A percentile compares a stretch with the other conserved stretches of the same genome.
Conservation (phyloP, 176 grass and related monocot species). For the Juncus effusus region DNA sequence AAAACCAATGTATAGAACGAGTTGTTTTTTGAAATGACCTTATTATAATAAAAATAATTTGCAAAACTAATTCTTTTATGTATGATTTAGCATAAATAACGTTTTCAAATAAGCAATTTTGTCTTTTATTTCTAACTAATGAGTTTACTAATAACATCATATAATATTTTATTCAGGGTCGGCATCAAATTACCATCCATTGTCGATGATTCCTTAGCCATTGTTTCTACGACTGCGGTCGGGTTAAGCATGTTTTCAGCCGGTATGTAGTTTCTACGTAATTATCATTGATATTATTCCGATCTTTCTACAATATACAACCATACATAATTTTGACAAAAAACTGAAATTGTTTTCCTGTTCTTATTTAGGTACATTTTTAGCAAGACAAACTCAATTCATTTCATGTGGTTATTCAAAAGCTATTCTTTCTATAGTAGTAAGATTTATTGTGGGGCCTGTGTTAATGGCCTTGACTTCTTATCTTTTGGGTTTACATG, state of each 20-base stretch:
- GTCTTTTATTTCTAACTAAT: neutral
- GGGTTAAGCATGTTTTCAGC: conserved; percentile 89
- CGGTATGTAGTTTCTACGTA: conserved; percentile 30
- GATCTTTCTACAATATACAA: neutral
- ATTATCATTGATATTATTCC: neutral
- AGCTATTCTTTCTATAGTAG: conserved; percentile 47
- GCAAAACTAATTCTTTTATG: no score
- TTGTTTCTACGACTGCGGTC: conserved; percentile 53
- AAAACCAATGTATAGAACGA: no score
- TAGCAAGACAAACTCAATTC: conserved; percentile 52
- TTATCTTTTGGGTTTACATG: conserved; percentile 54
- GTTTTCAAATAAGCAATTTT: no score
- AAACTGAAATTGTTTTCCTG: neutral
- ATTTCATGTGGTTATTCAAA: conserved; percentile 70
- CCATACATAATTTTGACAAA: neutral
- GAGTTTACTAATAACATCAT: neutral
- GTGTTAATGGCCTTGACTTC: conserved; percentile 53
- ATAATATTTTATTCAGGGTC: conserved; percentile 27
- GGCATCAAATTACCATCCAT: conserved; percentile 70
- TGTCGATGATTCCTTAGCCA: conserved; percentile 45
- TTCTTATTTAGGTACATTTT: conserved; percentile 57
- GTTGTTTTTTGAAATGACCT: no score
- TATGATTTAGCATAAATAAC: no score
- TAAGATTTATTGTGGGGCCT: conserved; percentile 66
- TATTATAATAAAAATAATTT: no score